These are phyloP conservation scores for Coniella vitis DNA, from an alignment of 2,329 filamentous ascomycete species.

Conservation along the genomic window DNA sequence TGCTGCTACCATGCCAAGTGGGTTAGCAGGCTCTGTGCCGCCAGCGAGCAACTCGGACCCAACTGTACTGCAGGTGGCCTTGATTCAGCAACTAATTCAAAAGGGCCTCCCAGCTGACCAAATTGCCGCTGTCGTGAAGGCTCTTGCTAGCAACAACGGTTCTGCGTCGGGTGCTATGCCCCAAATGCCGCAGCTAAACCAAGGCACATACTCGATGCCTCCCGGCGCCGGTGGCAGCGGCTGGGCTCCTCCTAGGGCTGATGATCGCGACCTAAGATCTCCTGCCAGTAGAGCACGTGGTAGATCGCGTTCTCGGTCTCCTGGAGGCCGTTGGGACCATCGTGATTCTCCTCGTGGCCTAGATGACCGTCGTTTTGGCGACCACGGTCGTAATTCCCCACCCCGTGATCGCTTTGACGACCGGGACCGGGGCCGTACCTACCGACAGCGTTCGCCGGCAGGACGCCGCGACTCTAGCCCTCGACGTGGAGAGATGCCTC, in stretches of 20 bases:
- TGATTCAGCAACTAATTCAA: slow-evolving; percentile 68
- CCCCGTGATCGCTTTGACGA: slow-evolving; percentile 54
- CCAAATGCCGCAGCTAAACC: slow-evolving; percentile 32
- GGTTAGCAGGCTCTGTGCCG: slow-evolving; percentile 29
- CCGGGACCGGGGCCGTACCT: slow-evolving; percentile 49
- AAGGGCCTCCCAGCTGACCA: slow-evolving; percentile 74
- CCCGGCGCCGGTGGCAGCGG: slow-evolving; percentile 22
- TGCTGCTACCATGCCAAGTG: slow-evolving; percentile 31
- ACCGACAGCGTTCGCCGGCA: slow-evolving; percentile 81
- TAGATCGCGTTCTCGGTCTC: slow-evolving; percentile 73
- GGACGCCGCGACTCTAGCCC: slow-evolving; percentile 61
- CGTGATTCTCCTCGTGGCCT: slow-evolving; percentile 57
- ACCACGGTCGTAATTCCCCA: slow-evolving; percentile 62
- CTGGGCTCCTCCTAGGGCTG: slow-evolving; percentile 30
- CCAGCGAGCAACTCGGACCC: slow-evolving; percentile 33
- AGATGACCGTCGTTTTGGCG: slow-evolving; percentile 64
- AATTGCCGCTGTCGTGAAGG: slow-evolving; percentile 55
- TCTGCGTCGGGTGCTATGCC: slow-evolving; percentile 27
- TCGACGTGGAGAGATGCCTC: slow-evolving; percentile 18
- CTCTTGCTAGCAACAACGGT: slow-evolving; percentile 36
- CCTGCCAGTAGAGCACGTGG: slow-evolving; percentile 48
- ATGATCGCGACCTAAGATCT: slow-evolving; percentile 58
- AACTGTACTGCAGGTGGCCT: slow-evolving; percentile 61
- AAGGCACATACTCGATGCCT: slow-evolving; percentile 33
- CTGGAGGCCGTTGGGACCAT: slow-evolving; percentile 64